Percentiles rank a stretch among this genome's conserved stretches.
Conservation (phyloP, 495 filamentous ascomycete species). For the Bathelium albidoporum region DNA sequence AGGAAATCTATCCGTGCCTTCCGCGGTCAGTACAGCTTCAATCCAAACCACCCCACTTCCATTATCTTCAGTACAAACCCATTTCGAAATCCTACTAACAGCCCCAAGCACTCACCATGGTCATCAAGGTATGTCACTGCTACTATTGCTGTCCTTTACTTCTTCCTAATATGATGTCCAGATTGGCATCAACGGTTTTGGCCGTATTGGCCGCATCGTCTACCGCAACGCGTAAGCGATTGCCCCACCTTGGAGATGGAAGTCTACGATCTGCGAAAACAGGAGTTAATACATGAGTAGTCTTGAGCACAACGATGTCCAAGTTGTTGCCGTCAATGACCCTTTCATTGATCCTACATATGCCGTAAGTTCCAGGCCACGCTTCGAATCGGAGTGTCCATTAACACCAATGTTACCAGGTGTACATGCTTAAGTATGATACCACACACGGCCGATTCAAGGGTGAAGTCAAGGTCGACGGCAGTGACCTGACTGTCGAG, state of each 20-base stretch:
- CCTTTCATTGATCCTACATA: constrained; percentile 98
- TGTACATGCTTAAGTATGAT: constrained; percentile 99
- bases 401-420: constrained; percentile 40
- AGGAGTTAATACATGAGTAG: constrained; percentile 38
- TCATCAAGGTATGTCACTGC: constrained; percentile 3
- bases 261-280: not conserved
- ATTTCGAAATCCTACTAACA: not conserved
- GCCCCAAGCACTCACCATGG: constrained; percentile 1
- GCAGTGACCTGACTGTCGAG: constrained; percentile 74
- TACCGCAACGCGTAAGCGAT: constrained; percentile 67
- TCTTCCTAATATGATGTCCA: constrained; percentile 33
- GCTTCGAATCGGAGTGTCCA: not conserved
- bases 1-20: not conserved
- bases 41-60: not conserved
- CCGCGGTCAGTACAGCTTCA: not conserved
- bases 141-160: too few relatives aligned
- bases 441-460: constrained; percentile 95
- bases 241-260: not conserved
- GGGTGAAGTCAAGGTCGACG: constrained; percentile 66
- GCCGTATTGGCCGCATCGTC: constrained; percentile 97
- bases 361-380: constrained; percentile 57
- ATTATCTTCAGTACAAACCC: not conserved
- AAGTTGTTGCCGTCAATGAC: constrained; percentile 95
- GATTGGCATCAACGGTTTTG: constrained; percentile 99
- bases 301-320: constrained; percentile 70